Conservation (phyloP, 345 rosid species). For the Dipteronia dyeriana region DNA sequence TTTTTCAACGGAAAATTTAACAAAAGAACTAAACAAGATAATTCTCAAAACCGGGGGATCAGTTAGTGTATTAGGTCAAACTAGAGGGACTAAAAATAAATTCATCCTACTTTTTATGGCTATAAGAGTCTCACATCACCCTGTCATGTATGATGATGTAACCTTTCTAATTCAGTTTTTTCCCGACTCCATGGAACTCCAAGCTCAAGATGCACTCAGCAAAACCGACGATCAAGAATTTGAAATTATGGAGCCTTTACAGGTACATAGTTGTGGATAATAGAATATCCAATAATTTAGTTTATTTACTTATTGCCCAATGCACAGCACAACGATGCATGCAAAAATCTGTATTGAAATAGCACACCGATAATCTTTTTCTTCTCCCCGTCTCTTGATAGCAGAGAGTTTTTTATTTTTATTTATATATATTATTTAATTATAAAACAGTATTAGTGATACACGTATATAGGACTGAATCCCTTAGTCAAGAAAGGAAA, state of each 20-base stretch:
- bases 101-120: too few species aligned
- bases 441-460: too few species aligned
- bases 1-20: too few species aligned
- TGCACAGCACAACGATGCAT: neutral
- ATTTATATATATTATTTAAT: too few species aligned
- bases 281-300: neutral
- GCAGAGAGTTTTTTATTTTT: too few species aligned
- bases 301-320: neutral
- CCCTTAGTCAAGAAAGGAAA: too few species aligned
- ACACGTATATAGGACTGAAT: too few species aligned
- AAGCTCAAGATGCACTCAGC: conserved; percentile 60
- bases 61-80: too few species aligned
- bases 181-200: conserved; percentile 83
- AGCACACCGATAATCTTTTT: neutral
- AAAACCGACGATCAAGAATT: conserved; percentile 39
- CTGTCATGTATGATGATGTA: conserved; percentile 95
- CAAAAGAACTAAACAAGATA: too few species aligned
- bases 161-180: conserved; percentile 69
- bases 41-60: too few species aligned
- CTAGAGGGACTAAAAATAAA: too few species aligned
- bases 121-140: neutral
- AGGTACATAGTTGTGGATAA: conserved; percentile 38
- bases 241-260: conserved; percentile 53
- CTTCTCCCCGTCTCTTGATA: neutral
- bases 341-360: neutral